A percentile compares a stretch with the other conserved stretches of the same genome.
phyloP scores from a whole-genome alignment of 2,329 filamentous ascomycete genomes.

The Apiospora sp. region DNA sequence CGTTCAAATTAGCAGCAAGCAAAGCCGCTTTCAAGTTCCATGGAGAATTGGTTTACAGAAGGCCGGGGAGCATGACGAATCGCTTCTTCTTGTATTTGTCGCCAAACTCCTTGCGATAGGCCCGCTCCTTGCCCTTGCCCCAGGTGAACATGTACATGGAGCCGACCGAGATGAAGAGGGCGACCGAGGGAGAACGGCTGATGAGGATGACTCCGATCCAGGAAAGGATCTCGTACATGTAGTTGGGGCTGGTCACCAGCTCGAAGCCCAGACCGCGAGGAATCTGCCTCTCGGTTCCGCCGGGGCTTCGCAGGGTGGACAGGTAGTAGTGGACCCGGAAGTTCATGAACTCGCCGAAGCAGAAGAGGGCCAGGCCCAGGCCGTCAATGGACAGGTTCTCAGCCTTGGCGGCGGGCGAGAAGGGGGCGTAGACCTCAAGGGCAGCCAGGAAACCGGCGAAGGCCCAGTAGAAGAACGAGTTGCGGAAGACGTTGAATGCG shows the following conservation, averaged over 20 bases:
- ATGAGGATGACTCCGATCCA: constrained; percentile 86
- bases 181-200: constrained; percentile 79
- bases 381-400: constrained; percentile 63
- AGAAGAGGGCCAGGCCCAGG: constrained; percentile 74
- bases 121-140: constrained; percentile 90
- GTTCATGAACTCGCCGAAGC: constrained; percentile 82
- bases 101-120: constrained; percentile 89
- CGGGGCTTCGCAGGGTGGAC: constrained; percentile 76
- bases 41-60: constrained; percentile 59
- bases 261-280: constrained; percentile 85
- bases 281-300: constrained; percentile 87
- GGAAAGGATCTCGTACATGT: constrained; percentile 88
- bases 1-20: background rate
- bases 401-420: constrained; percentile 68
- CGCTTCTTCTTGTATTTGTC: constrained; percentile 96
- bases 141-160: constrained; percentile 83
- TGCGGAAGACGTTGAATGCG: constrained; percentile 88
- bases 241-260: constrained; percentile 94
- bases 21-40: background rate
- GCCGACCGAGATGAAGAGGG: constrained; percentile 78
- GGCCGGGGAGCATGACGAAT: constrained; percentile 80
- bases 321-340: constrained; percentile 82
- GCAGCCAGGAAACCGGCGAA: constrained; percentile 82
- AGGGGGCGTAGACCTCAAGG: constrained; percentile 84
- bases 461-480: constrained; percentile 93